Percentiles rank a stretch among this genome's conserved stretches.
Evolutionary conservation across 805 yeast genomes (phyloP).

Genomic region (Jamesozyma piceae): DNA sequence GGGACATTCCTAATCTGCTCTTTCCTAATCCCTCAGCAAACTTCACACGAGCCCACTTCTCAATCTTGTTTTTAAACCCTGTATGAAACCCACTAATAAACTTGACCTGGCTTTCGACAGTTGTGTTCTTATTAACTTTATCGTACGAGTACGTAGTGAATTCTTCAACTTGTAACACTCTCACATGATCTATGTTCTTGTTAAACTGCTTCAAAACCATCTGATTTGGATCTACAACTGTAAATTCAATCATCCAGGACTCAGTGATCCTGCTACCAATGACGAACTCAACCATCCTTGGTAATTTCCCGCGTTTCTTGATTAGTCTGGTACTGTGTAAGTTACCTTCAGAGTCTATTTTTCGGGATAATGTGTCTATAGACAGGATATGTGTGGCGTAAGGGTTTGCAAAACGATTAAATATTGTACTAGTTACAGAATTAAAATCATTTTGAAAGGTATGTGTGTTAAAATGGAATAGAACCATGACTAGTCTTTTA

Average conservation of each 20-base stretch:
- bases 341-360: slow-evolving; percentile 54
- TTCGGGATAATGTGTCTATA: slow-evolving; percentile 61
- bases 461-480: slow-evolving; percentile 48
- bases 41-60: slow-evolving; percentile 65
- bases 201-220: slow-evolving; percentile 58
- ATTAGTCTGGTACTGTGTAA: slow-evolving; percentile 66
- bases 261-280: slow-evolving; percentile 44
- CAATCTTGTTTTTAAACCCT: slow-evolving; percentile 58
- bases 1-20: slow-evolving; percentile 63
- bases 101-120: slow-evolving; percentile 51
- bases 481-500: slow-evolving; percentile 60
- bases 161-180: slow-evolving; percentile 72
- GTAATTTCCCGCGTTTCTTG: slow-evolving; percentile 71
- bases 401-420: slow-evolving; percentile 67
- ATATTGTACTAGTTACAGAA: slow-evolving; percentile 68
- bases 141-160: slow-evolving; percentile 45
- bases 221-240: slow-evolving; percentile 55
- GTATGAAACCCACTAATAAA: slow-evolving; percentile 63
- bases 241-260: slow-evolving; percentile 74
- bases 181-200: slow-evolving; percentile 75
- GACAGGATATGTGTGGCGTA: slow-evolving; percentile 78
- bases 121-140: slow-evolving; percentile 30
- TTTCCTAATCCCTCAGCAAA: slow-evolving; percentile 59
- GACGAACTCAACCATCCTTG: slow-evolving; percentile 55
- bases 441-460: slow-evolving; percentile 55